A percentile compares a stretch with the other conserved stretches of the same genome.
Conservation (phyloP, 2,329 filamentous ascomycete genomes). For the Stagonosporopsis vannaccii region DNA sequence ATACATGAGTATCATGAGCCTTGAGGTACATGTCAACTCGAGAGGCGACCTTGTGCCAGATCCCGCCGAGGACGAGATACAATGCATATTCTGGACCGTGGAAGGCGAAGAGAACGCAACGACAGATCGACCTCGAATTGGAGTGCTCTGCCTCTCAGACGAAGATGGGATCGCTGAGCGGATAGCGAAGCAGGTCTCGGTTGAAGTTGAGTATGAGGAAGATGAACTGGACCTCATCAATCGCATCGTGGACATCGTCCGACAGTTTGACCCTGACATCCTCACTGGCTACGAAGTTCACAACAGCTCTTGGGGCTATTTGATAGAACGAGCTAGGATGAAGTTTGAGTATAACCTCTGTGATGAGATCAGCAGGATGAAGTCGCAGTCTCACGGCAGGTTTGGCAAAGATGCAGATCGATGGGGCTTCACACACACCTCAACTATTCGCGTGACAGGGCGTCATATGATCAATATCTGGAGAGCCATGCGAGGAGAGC, state of each 20-base stretch:
- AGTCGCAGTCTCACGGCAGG: conserved; percentile 78
- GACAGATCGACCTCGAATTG: conserved; percentile 65
- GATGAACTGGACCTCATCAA: conserved; percentile 87
- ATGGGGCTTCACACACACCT: conserved; percentile 95
- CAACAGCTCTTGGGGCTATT: conserved; percentile 90
- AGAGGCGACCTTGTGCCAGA: conserved; percentile 82
- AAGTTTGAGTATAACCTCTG: conserved; percentile 92
- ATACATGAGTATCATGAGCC: conserved; percentile 96
- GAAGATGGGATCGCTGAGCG: conserved; percentile 65
- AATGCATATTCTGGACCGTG: conserved; percentile 89
- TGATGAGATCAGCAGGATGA: conserved; percentile 90
- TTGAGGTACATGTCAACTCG: conserved; percentile 92
- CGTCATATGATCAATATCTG: conserved; percentile 97
- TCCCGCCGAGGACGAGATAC: conserved; percentile 87
- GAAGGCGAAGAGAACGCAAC: conserved; percentile 74
- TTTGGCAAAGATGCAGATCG: conserved; percentile 86
- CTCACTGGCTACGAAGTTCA: conserved; percentile 95
- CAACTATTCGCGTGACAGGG: conserved; percentile 89
- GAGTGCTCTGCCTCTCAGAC: conserved; percentile 75
- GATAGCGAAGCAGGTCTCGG: conserved; percentile 66
- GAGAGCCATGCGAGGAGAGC: conserved; percentile 92
- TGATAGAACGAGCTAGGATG: conserved; percentile 85
- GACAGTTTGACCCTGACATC: conserved; percentile 85
- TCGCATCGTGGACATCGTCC: conserved; percentile 85
- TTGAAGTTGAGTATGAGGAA: conserved; percentile 75